Base-by-base conservation (phyloP, 345 rosid genomes). In the Punica granatum region DNA sequence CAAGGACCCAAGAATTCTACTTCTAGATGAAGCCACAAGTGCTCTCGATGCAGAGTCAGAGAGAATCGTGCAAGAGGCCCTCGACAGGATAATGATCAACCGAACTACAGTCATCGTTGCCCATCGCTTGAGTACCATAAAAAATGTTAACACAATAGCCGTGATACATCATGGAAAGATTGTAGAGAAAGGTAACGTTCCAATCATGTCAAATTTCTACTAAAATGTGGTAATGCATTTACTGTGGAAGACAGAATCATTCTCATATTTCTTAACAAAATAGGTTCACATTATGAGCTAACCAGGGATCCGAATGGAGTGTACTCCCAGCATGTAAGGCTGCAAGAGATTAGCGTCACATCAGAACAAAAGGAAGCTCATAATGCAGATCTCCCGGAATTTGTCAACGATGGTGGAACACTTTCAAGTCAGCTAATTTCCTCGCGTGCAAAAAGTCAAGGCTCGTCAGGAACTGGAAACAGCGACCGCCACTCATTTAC, bases 41-140 rank as follows among this genome's bases (percentile, higher is more conserved):
- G 85, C 85, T 28, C 83, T 82, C 42, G 83, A 82, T 68, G 77
- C 83, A 23, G 81, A 77, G 67, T 79, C 83, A 1, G 85, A 82
- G 69, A 77, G 78, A 36, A 23, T 66, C n/a, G 83, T 82, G 60
- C 81, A 82, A 73, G 80, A 82, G 63, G 83, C 86, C 28, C 67
- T 82, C 51, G 83, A 77, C 70, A 75, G 60, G 73, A 70, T 77
- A 14, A 77, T 75, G 83, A 70, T 75, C 60, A 73, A 73, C 44
- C 69, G 83, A 70, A 82, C 86, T 15, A 79, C 83, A 2, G 69
- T 79, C 30, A 34, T 79, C 2, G 74, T 79, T 58, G 86, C 83
- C 34, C 86, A 82, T 76, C 74, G 81, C 23, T 48, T 79, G 69
- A 82, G 72, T 65, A 82, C 83, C 3, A 71, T 82, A 14, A 75